Base-by-base conservation (phyloP, 2,329 filamentous ascomycete genomes). In the Penicillium sp. region DNA sequence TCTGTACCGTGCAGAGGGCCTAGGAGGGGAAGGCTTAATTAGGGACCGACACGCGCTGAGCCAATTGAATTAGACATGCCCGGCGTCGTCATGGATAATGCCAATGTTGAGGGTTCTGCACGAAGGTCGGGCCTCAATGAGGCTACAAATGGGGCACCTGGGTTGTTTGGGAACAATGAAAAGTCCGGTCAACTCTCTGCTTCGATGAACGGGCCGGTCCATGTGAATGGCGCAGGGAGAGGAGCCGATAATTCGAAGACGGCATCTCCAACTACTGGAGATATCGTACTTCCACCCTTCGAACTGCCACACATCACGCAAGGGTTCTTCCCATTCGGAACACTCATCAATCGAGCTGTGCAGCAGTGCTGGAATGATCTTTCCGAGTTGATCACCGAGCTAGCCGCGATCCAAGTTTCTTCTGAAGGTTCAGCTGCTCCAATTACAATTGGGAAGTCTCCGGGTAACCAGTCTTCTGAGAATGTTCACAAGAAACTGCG, bases 341-440 rank as follows among this genome's bases (percentile, higher is more conserved):
- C 81, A 13, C 76, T 99, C 41, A 80, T 97, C 46, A 82, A 84
- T 57, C 85, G 94, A 60, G 81, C 94, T 33, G 87, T 89, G 30
- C 91, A 96, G 71, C 84, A 87, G 64, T 90, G 89, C 44, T 92
- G 92, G 72, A 90, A 89, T 67, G 83, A 87, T 48, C 78, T 97
- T 28, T 79, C 83, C 44, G 85, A 88, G 8, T 79, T 87, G 55
- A 80, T 96, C 39, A 75, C 80, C 33, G 82, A 86, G 53, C 75
- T 96, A 71, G 84, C 87, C 27, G 82, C 85, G 51, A 83, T 89
- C 66, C 83, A 86, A 24, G 64, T 86, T 16, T 79, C 83, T 1
- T 69, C 76, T 33, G 45, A 68, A 38, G 45, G 56, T 13, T 43
- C 55, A 2, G 42, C 61, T 33, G 54, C 61, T 11, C 36, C 57